A percentile compares a stretch with the other conserved stretches of the same genome.
Conservation (phyloP, 2,329 filamentous ascomycete genomes). For the Trichophyton simii region DNA sequence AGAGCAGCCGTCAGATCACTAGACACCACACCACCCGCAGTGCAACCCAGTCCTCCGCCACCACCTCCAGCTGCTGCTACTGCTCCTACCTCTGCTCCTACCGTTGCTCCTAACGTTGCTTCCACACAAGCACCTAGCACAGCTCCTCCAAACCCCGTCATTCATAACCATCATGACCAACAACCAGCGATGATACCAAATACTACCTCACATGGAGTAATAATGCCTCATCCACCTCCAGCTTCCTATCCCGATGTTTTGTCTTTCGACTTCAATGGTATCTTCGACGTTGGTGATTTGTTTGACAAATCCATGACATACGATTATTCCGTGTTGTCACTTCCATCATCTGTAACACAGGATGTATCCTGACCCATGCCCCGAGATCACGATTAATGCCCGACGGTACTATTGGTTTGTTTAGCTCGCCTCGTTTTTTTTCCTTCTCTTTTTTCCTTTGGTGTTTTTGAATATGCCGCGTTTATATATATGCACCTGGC, state of each 20-base stretch:
- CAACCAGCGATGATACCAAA: background rate
- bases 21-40: background rate
- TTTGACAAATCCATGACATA: conserved; percentile 3
- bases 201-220: background rate
- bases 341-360: background rate
- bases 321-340: background rate
- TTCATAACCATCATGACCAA: background rate
- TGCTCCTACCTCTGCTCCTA: background rate
- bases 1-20: background rate
- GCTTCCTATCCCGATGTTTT: background rate
- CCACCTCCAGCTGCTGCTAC: background rate
- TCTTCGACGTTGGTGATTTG: background rate
- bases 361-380: background rate
- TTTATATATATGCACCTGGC: background rate
- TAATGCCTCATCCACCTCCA: background rate
- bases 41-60: background rate
- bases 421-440: background rate
- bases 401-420: background rate
- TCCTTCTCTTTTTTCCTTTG: background rate
- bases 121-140: background rate
- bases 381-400: background rate
- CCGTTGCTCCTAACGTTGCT: no score
- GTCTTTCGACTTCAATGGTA: background rate
- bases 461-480: background rate
- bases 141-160: background rate